Evolutionary conservation across 2,329 filamentous ascomycete species (phyloP), one percentile per base, ranked within the genome.

Genomic region (Podosphaera fusca): DNA sequence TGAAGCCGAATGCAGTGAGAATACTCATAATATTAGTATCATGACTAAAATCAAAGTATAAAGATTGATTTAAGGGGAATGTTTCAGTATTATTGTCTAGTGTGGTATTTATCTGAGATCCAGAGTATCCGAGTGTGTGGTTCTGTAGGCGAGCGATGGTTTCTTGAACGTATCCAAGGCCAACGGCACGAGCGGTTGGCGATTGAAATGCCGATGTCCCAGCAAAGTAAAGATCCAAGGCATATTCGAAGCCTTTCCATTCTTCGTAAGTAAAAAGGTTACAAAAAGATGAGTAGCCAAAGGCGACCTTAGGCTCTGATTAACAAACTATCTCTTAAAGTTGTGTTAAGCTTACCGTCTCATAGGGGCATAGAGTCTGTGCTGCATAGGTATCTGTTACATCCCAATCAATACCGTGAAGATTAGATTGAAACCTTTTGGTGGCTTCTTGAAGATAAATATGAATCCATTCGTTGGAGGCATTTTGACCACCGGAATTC

Each of bases 21-120:
- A 87, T 77, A 33, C 76, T 76, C 62, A 82, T 73, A 59, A 86
- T 85, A 65, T 84, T 85, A 36, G 81, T 83, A 68, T 89, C 85
- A 67, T 89, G 85, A 14, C 78, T 81, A 67, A 88, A 88, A 70
- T 88, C 85, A 55, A 88, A 77, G 67, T 87, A 87, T 14, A 89
- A 72, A 30, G 72, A 76, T 66, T 89, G 85, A 65, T 87, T 78
- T 3, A 85, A 69, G 0, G 85, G 85, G 66, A 89, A 89, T 0
- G 84, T 88, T 40, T 72, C 71, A 0, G 74, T 74, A 67, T 75
- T 85, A 64, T 74, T 78, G 70, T 85, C 82, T 35, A 86, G 75
- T 0, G 83, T 86, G n/a, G 76, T 73, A 65, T 87, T 86, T 70
- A 80, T 78, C 62, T 80, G 75, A 0, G 76, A 78, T 33, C 73